Evolutionary conservation across 768 basidiomycete species (phyloP).

Genomic region (Clitopilus hobsonii): DNA sequence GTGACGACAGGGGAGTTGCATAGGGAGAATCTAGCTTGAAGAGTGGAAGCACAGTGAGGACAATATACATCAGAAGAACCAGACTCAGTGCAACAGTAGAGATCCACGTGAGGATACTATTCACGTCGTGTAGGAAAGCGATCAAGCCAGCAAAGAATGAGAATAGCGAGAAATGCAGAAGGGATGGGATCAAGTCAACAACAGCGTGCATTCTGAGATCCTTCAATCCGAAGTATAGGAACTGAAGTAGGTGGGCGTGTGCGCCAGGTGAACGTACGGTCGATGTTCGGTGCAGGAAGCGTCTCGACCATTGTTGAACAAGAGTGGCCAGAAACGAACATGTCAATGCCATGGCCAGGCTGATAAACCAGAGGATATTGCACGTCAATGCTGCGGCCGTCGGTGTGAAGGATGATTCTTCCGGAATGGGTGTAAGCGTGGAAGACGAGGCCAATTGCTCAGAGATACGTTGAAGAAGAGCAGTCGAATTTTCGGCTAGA

Average conservation of each 20-base stretch:
- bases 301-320: constrained; percentile 9
- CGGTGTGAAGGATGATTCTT: background rate
- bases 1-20: background rate
- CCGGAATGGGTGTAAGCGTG: background rate
- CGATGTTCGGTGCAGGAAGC: background rate
- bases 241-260: background rate
- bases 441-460: background rate
- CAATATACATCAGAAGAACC: background rate
- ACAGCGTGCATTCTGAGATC: background rate
- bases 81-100: background rate
- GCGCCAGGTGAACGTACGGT: background rate
- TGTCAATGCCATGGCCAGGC: constrained; percentile 18
- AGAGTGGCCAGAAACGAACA: constrained; percentile 22
- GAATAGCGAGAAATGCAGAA: background rate
- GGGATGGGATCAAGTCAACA: background rate
- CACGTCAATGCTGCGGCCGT: constrained; percentile 10
- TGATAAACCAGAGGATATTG: constrained; percentile 21
- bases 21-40: background rate
- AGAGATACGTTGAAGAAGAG: constrained; percentile 4
- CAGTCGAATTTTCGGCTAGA: constrained; percentile 6
- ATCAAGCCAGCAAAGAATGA: background rate
- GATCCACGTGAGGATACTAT: background rate
- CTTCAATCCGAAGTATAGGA: background rate
- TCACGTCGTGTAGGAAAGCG: background rate
- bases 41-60: background rate